These are phyloP conservation scores for Starmerella potacharoeniae DNA, from an alignment of 805 yeast species.

Conservation along the genomic window DNA sequence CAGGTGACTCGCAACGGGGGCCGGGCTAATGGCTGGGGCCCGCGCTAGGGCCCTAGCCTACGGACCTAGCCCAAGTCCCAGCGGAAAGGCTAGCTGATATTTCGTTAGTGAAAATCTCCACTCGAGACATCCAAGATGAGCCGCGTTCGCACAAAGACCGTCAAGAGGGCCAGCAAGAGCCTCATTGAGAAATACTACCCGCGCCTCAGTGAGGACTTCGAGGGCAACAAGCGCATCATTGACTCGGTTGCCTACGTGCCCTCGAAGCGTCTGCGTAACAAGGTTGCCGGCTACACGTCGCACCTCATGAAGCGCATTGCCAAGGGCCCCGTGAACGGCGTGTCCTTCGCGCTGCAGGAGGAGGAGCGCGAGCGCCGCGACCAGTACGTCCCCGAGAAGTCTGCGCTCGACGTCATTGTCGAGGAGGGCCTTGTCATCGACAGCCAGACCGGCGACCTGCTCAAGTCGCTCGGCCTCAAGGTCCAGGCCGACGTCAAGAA, in stretches of 20 bases:
- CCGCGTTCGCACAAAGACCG: slow-evolving; percentile 99
- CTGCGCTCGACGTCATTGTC: slow-evolving; percentile 96
- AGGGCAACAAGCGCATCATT: slow-evolving; percentile 99
- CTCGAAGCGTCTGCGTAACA: slow-evolving; percentile 99
- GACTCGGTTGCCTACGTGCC: slow-evolving; percentile 97
- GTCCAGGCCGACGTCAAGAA: slow-evolving; percentile 47
- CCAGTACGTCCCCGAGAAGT: slow-evolving; percentile 99
- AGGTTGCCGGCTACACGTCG: slow-evolving; percentile 99
- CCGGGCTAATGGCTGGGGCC: not conserved
- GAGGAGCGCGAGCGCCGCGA: slow-evolving; percentile 99
- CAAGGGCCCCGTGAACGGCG: slow-evolving; percentile 99
- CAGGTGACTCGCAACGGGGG: not conserved
- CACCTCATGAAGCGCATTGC: slow-evolving; percentile 99
- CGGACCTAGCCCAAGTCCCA: slow-evolving; percentile 4
- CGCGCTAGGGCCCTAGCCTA: not conserved
- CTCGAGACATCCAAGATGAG: slow-evolving; percentile 42
- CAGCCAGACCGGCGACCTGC: slow-evolving; percentile 90
- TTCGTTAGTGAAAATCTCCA: slow-evolving; percentile 1
- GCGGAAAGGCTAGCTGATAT: slow-evolving; percentile 3
- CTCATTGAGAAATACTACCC: slow-evolving; percentile 99
- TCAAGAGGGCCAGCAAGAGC: slow-evolving; percentile 99
- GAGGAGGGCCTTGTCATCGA: slow-evolving; percentile 95
- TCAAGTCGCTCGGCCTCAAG: slow-evolving; percentile 70
- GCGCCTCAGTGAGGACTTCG: slow-evolving; percentile 97
- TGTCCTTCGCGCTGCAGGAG: slow-evolving; percentile 99